Evolutionary conservation across 192 early-diverging fungal species (phyloP), one percentile per base, ranked within the genome.

Genomic region (Coemansia sp.): DNA sequence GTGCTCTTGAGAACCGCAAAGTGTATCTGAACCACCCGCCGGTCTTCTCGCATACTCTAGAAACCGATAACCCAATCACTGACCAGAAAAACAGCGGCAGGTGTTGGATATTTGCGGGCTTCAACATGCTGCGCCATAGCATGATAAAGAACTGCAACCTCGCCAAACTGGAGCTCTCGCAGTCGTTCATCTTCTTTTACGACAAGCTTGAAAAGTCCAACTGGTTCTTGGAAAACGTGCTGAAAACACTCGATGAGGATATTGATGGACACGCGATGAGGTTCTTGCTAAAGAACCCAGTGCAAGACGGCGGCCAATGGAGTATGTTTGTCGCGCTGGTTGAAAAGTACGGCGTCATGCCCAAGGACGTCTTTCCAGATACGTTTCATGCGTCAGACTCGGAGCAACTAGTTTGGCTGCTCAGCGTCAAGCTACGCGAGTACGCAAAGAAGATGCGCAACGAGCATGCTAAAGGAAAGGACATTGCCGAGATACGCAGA

Each of bases 121-220:
- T 88, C 45, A 93, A 92, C 76, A 86, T 90, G 23, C 80, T 93
- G 71, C 85, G 92, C 21, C 68, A 87, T 50, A 70, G 75, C 56
- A 76, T 91, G 62, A 92, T 91, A 80, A 85, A 87, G 56, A 85
- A 90, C 84, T 89, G 88, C 71, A 91, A 92, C 32, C 65, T 93
- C 45, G 89, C 91, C 18, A 88, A 90, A 54, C 89, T 93, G 74
- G 91, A 93, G 71, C 84, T 93, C 11, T 91, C 89, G 41, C 90
- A 93, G 76, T 79, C 85, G 13, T 93, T 87, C 43, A 70, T 93
- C 43, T 93, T 89, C 69, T 88, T 89, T 71, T 89, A 84, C 76
- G 92, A 93, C 72, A 93, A 91, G 81, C 81, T 92, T 26, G 92
- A 92, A 70, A 93, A 92, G 83, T 79, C 87, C 63, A 93, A 93